phyloP scores from a whole-genome alignment of 805 yeast genomes.

The Yamadazyma philogaea region DNA sequence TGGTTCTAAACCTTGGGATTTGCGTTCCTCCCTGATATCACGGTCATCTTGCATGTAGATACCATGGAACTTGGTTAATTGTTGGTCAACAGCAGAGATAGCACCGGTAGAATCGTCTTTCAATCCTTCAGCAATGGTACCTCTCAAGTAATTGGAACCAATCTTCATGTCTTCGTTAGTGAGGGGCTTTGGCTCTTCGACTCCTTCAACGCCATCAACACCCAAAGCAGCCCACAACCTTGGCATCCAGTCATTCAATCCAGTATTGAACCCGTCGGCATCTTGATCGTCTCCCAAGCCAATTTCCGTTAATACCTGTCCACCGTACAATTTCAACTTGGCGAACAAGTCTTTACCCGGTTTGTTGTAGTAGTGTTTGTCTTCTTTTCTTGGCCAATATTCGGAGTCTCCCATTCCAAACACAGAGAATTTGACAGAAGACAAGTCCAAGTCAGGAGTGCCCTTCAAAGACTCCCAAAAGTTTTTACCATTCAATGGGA shows the following conservation, averaged over 20 bases:
- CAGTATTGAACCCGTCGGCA: conserved; percentile 92
- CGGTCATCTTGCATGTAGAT: conserved; percentile 98
- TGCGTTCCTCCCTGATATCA: conserved; percentile 90
- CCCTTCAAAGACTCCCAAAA: conserved; percentile 71
- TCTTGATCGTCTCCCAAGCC: conserved; percentile 98
- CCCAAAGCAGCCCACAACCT: conserved; percentile 85
- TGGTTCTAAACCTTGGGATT: conserved; percentile 90
- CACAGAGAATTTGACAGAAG: conserved; percentile 54
- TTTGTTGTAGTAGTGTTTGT: conserved; percentile 88
- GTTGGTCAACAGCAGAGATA: conserved; percentile 86
- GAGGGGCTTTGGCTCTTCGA: conserved; percentile 84
- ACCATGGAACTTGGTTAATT: conserved; percentile 95
- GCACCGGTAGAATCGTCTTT: conserved; percentile 84
- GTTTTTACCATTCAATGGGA: conserved; percentile 76
- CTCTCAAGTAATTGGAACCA: conserved; percentile 83
- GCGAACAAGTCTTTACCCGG: conserved; percentile 74
- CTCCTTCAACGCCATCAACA: conserved; percentile 75
- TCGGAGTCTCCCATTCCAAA: conserved; percentile 80
- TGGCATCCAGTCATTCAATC: conserved; percentile 85
- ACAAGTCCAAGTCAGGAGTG: conserved; percentile 62
- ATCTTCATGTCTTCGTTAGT: conserved; percentile 96
- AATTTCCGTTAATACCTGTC: conserved; percentile 63
- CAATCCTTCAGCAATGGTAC: conserved; percentile 87
- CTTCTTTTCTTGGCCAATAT: conserved; percentile 98
- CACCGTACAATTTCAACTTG: conserved; percentile 69